Percentiles rank a stretch among this genome's conserved stretches.
phyloP scores from a whole-genome alignment of 2,329 filamentous ascomycete genomes.

The Cladosporium halotolerans region DNA sequence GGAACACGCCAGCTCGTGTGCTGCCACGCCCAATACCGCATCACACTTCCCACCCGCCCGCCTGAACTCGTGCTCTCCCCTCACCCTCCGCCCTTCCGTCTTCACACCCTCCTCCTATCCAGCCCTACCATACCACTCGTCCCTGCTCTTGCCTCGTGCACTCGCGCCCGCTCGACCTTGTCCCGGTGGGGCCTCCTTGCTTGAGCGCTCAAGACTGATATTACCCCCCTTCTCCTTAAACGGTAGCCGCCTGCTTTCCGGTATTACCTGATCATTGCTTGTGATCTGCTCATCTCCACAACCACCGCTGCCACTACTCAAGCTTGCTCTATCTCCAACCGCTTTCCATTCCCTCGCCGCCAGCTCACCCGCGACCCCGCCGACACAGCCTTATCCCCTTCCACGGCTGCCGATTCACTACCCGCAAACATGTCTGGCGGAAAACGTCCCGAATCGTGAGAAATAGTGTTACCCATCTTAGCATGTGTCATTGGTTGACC shows the following conservation, averaged over 20 bases:
- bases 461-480: not conserved
- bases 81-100: not conserved
- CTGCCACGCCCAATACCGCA: too few species aligned
- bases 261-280: not conserved
- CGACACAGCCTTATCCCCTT: not conserved
- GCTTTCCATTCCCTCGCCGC: not conserved
- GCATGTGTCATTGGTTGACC: not conserved
- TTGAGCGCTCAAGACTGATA: slow-evolving; percentile 6
- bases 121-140: not conserved
- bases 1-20: too few species aligned
- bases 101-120: not conserved
- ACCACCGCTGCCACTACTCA: not conserved
- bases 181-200: slow-evolving; percentile 9
- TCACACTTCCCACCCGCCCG: too few species aligned
- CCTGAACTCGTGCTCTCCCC: too few species aligned
- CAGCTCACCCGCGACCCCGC: not conserved
- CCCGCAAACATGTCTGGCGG: slow-evolving; percentile 3
- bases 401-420: not conserved
- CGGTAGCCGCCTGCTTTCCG: not conserved
- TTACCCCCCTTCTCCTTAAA: slow-evolving; percentile 11
- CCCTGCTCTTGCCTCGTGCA: slow-evolving; percentile 7
- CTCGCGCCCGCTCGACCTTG: not conserved
- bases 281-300: not conserved
- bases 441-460: slow-evolving; percentile 8
- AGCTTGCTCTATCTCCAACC: not conserved